Evolutionary conservation across 345 rosid genomes (phyloP).

Genomic region (Streptanthus diversifolius): DNA sequence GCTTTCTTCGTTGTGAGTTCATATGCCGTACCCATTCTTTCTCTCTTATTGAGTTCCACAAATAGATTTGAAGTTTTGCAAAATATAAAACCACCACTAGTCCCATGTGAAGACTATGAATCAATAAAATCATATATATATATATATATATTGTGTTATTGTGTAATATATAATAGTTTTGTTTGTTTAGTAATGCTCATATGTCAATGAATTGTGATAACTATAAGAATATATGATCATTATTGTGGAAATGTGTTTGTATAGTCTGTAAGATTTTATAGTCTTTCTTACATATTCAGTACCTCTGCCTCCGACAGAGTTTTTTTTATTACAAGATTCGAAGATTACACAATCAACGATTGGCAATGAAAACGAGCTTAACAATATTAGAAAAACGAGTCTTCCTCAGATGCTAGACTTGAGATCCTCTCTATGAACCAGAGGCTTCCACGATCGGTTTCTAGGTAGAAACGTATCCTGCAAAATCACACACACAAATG

Average conservation of each 20-base stretch:
- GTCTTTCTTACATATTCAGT: background rate
- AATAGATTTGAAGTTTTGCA: background rate
- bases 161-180: background rate
- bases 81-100: background rate
- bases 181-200: background rate
- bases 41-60: slow-evolving; percentile 16
- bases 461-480: slow-evolving; percentile 79
- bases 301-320: background rate
- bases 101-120: background rate
- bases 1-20: background rate
- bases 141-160: background rate
- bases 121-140: background rate
- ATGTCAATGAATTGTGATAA: background rate
- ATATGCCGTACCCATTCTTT: background rate
- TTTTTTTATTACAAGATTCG: background rate
- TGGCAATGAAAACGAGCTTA: background rate
- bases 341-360: background rate
- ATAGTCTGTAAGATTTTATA: no score
- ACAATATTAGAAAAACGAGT: background rate
- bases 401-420: slow-evolving; percentile 41
- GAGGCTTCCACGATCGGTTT: slow-evolving; percentile 56
- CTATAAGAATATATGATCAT: background rate
- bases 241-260: background rate
- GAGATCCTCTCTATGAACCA: slow-evolving; percentile 42
- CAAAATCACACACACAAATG: background rate